Base-by-base conservation (phyloP, 2,329 filamentous ascomycete genomes). In the Neopestalotiopsis sp. region DNA sequence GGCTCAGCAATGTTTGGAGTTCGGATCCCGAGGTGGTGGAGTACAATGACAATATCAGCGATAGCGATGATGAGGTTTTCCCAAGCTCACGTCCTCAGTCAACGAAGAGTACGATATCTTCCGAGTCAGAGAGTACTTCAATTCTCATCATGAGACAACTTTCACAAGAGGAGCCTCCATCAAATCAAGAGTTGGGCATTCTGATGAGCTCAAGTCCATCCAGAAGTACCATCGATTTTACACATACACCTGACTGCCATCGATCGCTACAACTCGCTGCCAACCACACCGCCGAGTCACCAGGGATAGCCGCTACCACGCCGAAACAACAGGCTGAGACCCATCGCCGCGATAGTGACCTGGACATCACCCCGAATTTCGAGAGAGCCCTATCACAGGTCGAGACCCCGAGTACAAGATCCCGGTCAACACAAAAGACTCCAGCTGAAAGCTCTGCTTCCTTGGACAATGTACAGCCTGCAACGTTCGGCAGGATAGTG, bases 161-260 rank as follows among this genome's bases (percentile, higher is more conserved):
- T 1, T 70, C 70, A 6, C 58, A 66, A 10, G 69, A 71, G 28
- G 57, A 66, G 12, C 71, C 74, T 13, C 73, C 71, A 5, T 74
- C 72, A 1, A 73, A 74, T 14, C 74, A 76, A 53, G 73, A 75
- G 56, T 56, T 75, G 4, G 73, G 69, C 62, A 66, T 70, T 6
- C 28, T 73, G 13, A 69, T 74, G 65, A 73, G 72, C 59, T 76
- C 73, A 10, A 76, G 74, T 62, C 71, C 73, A 28, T 66, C 65
- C 12, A 71, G 45, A 28, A 63, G 38, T 9, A n/a, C 30, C 40
- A 30, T 5, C 34, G 32, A 32, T 30, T 65, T 68, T 14, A 28
- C 64, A n/a, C 30, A 45, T 6, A 14, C 56, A 53, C 40, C 9
- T 45, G 40, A 5, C 12, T 32, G 20, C 30, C 28, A 28, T 28